A percentile compares a stretch with the other conserved stretches of the same genome.
Conservation (phyloP, 305 asterid species). For the Rubia tinctorum region DNA sequence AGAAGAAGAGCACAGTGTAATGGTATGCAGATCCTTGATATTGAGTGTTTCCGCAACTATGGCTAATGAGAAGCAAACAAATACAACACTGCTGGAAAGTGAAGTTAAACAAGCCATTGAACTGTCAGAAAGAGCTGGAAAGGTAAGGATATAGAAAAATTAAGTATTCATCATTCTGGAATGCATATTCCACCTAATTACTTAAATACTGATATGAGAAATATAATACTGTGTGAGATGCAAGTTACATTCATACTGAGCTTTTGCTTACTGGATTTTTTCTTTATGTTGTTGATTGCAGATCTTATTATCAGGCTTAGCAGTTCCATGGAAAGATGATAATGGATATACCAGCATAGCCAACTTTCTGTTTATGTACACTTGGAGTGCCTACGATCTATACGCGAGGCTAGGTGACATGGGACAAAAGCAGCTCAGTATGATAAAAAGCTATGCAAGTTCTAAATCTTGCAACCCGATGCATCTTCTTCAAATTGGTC, state of each 20-base stretch:
- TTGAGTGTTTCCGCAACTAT: slow-evolving; percentile 65
- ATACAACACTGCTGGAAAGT: slow-evolving; percentile 47
- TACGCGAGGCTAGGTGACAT: slow-evolving; percentile 69
- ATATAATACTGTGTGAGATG: not conserved
- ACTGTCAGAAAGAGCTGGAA: slow-evolving; percentile 71
- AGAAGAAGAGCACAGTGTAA: slow-evolving; percentile 40
- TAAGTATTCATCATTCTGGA: not conserved
- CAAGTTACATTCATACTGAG: slow-evolving; percentile 2
- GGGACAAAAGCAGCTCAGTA: slow-evolving; percentile 59
- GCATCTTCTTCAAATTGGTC: slow-evolving; percentile 75
- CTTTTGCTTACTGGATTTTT: not conserved
- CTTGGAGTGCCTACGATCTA: slow-evolving; percentile 77
- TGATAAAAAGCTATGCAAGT: slow-evolving; percentile 55
- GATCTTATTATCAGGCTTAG: slow-evolving; percentile 52
- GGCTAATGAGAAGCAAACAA: slow-evolving; percentile 63
- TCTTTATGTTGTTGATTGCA: slow-evolving; percentile 34
- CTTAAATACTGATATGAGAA: not conserved
- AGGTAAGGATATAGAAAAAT: slow-evolving; percentile 43
- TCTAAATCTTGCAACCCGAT: slow-evolving; percentile 61
- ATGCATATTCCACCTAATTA: not conserved
- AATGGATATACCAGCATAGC: slow-evolving; percentile 42
- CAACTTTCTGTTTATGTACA: slow-evolving; percentile 60
- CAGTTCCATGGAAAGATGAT: slow-evolving; percentile 31
- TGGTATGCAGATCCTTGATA: slow-evolving; percentile 74
- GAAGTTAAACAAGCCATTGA: slow-evolving; percentile 71